Percentiles rank a stretch among this genome's conserved stretches.
Evolutionary conservation across 2,329 filamentous ascomycete species (phyloP).

Genomic region (Phialemoniopsis sp.): DNA sequence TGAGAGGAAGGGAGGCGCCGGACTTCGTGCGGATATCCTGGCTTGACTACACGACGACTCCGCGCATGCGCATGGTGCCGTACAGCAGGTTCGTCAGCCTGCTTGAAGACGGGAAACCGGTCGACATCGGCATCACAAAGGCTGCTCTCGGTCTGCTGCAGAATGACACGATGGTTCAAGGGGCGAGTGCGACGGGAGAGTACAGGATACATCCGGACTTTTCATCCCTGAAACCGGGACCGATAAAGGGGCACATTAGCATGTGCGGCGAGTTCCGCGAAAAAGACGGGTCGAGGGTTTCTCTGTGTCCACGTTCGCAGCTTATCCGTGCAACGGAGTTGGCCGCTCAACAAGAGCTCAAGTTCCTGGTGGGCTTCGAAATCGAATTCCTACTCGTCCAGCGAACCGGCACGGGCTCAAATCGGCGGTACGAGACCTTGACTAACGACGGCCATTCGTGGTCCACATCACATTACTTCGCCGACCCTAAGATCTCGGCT

Average conservation of each 20-base stretch:
- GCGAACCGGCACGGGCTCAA: slow-evolving; percentile 17
- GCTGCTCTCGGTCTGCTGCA: slow-evolving; percentile 65
- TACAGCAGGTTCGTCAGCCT: slow-evolving; percentile 49
- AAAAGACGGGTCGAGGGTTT: slow-evolving; percentile 42
- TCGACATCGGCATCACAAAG: slow-evolving; percentile 56
- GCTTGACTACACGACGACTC: slow-evolving; percentile 71
- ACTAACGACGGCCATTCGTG: slow-evolving; percentile 65
- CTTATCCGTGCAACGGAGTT: slow-evolving; percentile 50
- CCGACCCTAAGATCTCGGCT: slow-evolving; percentile 49
- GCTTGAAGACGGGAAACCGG: slow-evolving; percentile 37
- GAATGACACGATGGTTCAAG: slow-evolving; percentile 54
- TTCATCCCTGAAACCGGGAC: slow-evolving; percentile 54
- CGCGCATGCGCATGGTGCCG: slow-evolving; percentile 65
- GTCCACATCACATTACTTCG: slow-evolving; percentile 61
- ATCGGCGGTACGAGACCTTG: slow-evolving; percentile 34
- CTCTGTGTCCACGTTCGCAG: slow-evolving; percentile 61
- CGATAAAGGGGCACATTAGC: slow-evolving; percentile 56
- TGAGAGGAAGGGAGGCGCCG: slow-evolving; percentile 42
- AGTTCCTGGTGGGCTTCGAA: slow-evolving; percentile 72
- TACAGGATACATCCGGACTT: slow-evolving; percentile 66
- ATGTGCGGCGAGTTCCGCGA: slow-evolving; percentile 65
- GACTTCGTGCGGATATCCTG: slow-evolving; percentile 73
- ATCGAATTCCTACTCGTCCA: slow-evolving; percentile 73
- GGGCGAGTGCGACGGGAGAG: slow-evolving; percentile 56
- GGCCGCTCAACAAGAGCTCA: slow-evolving; percentile 47